Evolutionary conservation across 2,329 filamentous ascomycete genomes (phyloP).

Genomic region (Microascus cirrosus): DNA sequence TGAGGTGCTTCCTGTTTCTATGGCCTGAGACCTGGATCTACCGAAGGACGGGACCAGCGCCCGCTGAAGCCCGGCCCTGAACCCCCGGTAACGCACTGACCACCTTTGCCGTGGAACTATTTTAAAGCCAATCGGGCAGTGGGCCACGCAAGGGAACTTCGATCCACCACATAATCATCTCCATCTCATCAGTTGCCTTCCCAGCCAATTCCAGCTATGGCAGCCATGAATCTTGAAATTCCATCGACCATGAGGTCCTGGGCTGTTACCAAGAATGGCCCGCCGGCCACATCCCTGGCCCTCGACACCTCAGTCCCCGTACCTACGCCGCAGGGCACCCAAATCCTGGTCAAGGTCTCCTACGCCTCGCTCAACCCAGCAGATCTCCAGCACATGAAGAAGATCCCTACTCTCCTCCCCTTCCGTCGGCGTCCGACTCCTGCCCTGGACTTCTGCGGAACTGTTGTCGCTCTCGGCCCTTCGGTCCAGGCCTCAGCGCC

Average conservation of each 20-base stretch:
- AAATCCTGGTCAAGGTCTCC: slow-evolving; percentile 19
- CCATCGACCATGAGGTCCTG: slow-evolving; percentile 17
- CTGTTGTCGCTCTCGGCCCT: slow-evolving; percentile 17
- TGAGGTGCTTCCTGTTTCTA: too few species aligned
- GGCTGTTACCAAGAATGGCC: slow-evolving; percentile 15
- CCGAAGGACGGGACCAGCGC: too few species aligned
- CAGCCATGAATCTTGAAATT: not conserved
- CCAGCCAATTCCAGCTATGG: not conserved
- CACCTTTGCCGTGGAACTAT: not conserved
- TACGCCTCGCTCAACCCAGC: slow-evolving; percentile 24
- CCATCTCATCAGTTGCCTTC: not conserved
- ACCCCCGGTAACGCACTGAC: not conserved
- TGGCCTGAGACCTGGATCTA: too few species aligned
- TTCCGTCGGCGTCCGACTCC: slow-evolving; percentile 17
- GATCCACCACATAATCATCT: not conserved
- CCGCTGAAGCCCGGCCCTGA: not conserved
- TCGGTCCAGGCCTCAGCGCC: slow-evolving; percentile 2
- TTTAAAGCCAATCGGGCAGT: not conserved
- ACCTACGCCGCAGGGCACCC: slow-evolving; percentile 6
- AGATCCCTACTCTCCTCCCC: slow-evolving; percentile 17
- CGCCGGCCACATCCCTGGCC: slow-evolving; percentile 12
- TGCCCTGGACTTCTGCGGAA: slow-evolving; percentile 21
- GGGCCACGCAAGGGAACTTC: not conserved
- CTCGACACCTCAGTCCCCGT: slow-evolving; percentile 12
- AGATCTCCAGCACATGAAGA: slow-evolving; percentile 18